phyloP scores from a whole-genome alignment of 345 rosid species.

The Syzygium oleosum region DNA sequence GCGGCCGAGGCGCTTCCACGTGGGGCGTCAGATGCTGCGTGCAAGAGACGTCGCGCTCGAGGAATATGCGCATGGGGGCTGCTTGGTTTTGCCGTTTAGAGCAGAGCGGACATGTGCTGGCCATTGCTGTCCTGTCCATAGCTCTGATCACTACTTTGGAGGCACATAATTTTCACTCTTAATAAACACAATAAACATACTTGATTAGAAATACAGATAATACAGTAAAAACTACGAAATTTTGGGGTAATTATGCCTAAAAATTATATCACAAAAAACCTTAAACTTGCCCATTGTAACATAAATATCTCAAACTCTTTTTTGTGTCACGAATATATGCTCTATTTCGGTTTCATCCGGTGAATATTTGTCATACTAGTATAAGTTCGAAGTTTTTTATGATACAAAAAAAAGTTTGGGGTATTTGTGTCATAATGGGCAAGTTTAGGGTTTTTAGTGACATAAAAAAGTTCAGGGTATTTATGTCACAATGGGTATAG shows the following conservation, averaged over 20 bases:
- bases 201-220: background rate
- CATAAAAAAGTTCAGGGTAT: rapidly evolving
- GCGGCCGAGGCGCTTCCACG: background rate
- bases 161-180: background rate
- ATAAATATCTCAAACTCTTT: no score
- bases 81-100: background rate
- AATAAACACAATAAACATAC: background rate
- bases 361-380: no score
- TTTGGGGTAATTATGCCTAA: no score
- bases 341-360: no score
- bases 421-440: background rate
- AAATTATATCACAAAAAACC: rapidly evolving
- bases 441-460: background rate
- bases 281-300: rapidly evolving
- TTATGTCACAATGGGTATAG: background rate
- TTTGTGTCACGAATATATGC: no score
- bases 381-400: no score
- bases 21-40: background rate
- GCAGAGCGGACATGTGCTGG: background rate
- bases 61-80: background rate
- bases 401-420: no score
- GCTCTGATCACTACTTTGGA: background rate
- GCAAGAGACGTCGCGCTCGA: background rate
- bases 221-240: background rate
- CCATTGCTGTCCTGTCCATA: background rate